phyloP scores from a whole-genome alignment of 345 rosid genomes.

The Nephelium lappaceum region DNA sequence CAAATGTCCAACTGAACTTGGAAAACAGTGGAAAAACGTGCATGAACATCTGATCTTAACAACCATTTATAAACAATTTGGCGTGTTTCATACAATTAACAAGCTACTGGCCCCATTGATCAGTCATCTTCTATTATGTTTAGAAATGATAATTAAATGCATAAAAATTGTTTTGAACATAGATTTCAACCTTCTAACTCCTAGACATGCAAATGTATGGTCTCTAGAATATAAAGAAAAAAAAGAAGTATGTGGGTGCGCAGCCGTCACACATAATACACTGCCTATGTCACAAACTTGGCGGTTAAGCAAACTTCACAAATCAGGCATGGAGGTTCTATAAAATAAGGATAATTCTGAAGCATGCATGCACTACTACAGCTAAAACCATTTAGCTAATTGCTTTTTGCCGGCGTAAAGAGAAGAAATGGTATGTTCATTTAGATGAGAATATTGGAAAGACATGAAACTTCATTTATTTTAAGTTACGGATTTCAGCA shows the following conservation, averaged over 20 bases:
- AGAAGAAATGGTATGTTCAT: neutral
- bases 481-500: neutral
- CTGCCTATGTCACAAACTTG: neutral
- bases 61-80: neutral
- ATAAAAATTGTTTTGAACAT: neutral
- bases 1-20: neutral
- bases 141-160: neutral
- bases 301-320: neutral
- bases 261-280: neutral
- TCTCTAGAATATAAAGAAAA: neutral
- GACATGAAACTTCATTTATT: conserved; percentile 4
- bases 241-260: neutral
- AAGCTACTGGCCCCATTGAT: neutral
- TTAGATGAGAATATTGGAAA: conserved; percentile 15
- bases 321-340: neutral
- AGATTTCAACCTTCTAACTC: neutral
- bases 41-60: neutral
- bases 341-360: neutral
- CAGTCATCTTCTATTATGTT: neutral
- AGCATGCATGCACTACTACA: neutral
- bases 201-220: neutral
- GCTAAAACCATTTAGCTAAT: neutral
- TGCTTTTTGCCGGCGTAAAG: neutral
- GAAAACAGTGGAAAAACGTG: neutral
- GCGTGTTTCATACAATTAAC: neutral